Evolutionary conservation across 2,329 filamentous ascomycete species (phyloP).

Genomic region (Monilinia polystroma): DNA sequence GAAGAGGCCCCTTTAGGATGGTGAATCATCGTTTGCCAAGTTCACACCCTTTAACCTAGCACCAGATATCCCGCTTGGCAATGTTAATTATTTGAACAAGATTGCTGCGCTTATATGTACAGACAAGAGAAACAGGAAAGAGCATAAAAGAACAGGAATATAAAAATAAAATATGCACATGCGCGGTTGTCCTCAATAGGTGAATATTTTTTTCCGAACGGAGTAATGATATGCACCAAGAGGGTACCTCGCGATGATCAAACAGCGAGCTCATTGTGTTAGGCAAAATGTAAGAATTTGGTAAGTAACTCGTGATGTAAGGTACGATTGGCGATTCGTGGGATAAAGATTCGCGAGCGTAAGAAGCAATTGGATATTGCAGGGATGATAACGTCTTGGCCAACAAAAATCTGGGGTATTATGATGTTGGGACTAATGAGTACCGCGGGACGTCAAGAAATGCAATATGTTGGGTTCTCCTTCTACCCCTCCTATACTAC

Average conservation of each 20-base stretch:
- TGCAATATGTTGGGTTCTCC: too few relatives aligned
- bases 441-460: neutral
- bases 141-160: neutral
- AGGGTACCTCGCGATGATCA: constrained; percentile 1
- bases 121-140: neutral
- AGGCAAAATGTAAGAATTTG: neutral
- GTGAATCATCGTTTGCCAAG: neutral
- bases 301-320: constrained; percentile 8
- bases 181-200: neutral
- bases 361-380: constrained; percentile 4
- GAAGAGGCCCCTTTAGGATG: neutral
- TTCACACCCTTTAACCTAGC: neutral
- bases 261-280: neutral
- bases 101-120: neutral
- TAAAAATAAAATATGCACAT: neutral
- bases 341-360: neutral
- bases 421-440: neutral
- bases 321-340: constrained; percentile 18
- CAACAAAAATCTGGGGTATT: neutral
- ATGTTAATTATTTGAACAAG: too few relatives aligned
- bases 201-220: neutral
- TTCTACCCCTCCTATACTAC: neutral
- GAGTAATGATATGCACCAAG: constrained; percentile 3
- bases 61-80: constrained; percentile 2
- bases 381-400: neutral